Evolutionary conservation across 1,284 basidiomycete genomes (phyloP), one percentile per base, ranked within the genome.

Genomic region (Melampsora americana): DNA sequence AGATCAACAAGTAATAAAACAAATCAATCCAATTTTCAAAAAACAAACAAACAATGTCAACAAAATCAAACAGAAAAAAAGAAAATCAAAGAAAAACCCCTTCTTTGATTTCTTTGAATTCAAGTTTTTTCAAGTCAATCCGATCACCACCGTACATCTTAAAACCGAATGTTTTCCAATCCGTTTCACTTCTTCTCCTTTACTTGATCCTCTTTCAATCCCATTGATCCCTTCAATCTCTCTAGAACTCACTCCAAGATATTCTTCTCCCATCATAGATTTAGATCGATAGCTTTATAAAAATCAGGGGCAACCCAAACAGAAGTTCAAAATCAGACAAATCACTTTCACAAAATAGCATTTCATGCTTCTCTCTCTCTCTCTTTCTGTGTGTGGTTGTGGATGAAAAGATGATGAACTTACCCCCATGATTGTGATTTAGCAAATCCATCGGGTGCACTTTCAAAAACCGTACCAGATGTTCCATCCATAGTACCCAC

Each of bases 181-280:
- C 5, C 6, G 7, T 56, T 56, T 56, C 5, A 28, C n/a, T 9
- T 28, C 53, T n/a, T 56, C 26, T 56, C 1, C 1, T 56, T 6
- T 56, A 1, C 6, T 9, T 56, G n/a, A 23, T 2, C 11, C 20
- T n/a, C n/a, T 56, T 14, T 6, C 5, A 23, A 7, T 56, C 26
- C 20, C 5, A 56, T 56, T 18, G n/a, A 28, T 7, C 20, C 53
- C 53, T 23, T 23, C n/a, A 12, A 56, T 56, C n/a, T 56, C n/a
- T 23, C 12, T 56, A 1, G 53, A n/a, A 56, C 53, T 56, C 5
- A 56, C n/a, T 7, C 53, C 53, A 23, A 56, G 26, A 14, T 56
- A 56, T n/a, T 56, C 53, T n/a, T n/a, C n/a, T 20, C 53, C 53
- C 53, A 56, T 56, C 53, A 56, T 56, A n/a, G 53, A 56, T 23